Evolutionary conservation across 2,329 filamentous ascomycete genomes (phyloP).

Genomic region (Talaromyces verruculosus): DNA sequence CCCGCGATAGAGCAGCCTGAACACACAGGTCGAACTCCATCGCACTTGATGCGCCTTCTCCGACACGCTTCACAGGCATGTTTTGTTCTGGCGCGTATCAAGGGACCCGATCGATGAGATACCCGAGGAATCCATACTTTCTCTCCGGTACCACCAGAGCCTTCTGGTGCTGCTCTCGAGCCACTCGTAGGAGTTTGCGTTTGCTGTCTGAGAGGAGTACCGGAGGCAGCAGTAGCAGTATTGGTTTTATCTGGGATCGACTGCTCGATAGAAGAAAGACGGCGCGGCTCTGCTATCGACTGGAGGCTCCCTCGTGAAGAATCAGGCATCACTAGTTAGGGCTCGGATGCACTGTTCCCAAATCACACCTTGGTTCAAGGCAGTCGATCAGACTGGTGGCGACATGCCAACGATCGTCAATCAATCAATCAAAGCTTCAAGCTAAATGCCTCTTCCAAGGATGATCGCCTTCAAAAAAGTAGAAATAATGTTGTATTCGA

Average conservation of each 20-base stretch:
- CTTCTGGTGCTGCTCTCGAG: not conserved
- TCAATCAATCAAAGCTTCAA: not conserved
- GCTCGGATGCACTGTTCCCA: not conserved
- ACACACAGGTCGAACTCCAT: conserved; percentile 32
- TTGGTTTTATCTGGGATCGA: not conserved
- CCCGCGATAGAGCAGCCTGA: conserved; percentile 31
- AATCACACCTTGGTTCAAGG: not conserved
- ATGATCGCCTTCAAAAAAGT: too few relatives aligned
- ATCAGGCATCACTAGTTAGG: conserved; percentile 10
- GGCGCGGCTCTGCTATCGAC: not conserved
- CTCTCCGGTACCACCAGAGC: not conserved
- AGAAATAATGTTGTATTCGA: not conserved
- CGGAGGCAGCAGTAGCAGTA: not conserved
- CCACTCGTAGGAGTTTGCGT: not conserved
- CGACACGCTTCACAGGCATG: conserved; percentile 39
- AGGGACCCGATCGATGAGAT: not conserved
- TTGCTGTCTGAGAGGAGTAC: not conserved
- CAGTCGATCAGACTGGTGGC: not conserved
- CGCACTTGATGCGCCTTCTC: conserved; percentile 39
- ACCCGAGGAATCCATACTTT: conserved; percentile 16
- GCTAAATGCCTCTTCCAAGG: not conserved
- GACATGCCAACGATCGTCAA: conserved; percentile 3
- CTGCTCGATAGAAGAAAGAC: not conserved
- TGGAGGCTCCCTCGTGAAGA: not conserved
- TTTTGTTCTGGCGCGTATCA: not conserved